These are phyloP conservation scores for Solanum dulcamara DNA, from an alignment of 257 asterid species.

Conservation along the genomic window DNA sequence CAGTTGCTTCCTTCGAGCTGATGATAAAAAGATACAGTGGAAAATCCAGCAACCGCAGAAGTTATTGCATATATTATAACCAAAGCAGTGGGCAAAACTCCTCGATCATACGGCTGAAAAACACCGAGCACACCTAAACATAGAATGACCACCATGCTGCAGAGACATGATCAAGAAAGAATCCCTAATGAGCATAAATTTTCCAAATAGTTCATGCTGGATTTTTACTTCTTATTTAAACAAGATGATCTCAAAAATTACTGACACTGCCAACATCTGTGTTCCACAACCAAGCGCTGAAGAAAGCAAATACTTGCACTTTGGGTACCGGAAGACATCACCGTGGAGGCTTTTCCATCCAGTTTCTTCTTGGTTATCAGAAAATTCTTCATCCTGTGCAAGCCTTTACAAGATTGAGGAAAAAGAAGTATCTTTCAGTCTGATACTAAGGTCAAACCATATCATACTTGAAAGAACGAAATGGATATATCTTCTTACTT, in stretches of 20 bases:
- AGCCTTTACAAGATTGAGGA: constrained; percentile 1
- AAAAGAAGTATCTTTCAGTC: neutral
- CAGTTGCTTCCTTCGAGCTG: constrained; percentile 11
- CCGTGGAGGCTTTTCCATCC: constrained; percentile 22
- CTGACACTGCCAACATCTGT: constrained; percentile 14
- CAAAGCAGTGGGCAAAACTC: neutral
- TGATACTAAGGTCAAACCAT: neutral
- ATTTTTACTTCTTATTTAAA: neutral
- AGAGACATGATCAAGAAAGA: neutral
- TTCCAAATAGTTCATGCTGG: neutral
- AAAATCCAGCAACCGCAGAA: constrained; percentile 5
- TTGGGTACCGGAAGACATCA: constrained; percentile 19
- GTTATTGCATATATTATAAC: constrained; percentile 4
- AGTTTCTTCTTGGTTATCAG: constrained; percentile 16
- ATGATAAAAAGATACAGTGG: constrained; percentile 5
- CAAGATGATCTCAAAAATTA: neutral
- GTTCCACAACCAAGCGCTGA: constrained; percentile 18
- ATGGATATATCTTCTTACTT: neutral
- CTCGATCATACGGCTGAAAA: constrained; percentile 16
- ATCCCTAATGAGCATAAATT: neutral
- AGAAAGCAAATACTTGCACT: constrained; percentile 9
- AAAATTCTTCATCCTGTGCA: constrained; percentile 14
- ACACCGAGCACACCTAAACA: constrained; percentile 13
- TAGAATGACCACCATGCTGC: constrained; percentile 7
- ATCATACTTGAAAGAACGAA: neutral